phyloP scores from a whole-genome alignment of 202 grass and related monocot species.

The Tripidium arundinaceum region DNA sequence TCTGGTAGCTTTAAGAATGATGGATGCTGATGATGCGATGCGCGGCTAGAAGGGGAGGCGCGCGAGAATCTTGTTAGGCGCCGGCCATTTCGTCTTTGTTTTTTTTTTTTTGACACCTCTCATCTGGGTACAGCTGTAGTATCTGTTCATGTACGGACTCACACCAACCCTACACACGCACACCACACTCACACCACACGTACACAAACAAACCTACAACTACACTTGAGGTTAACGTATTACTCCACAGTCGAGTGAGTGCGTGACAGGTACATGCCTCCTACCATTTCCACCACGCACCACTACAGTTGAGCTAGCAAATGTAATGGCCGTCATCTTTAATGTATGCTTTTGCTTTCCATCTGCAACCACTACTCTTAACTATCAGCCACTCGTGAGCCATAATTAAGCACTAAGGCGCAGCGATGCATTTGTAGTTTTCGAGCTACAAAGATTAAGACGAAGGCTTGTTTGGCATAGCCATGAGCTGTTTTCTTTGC shows the following conservation, averaged over 20 bases:
- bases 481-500: no score
- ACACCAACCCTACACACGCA: no score
- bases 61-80: not conserved
- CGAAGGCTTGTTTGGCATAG: no score
- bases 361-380: not conserved
- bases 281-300: constrained; percentile 6
- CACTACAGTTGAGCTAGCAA: not conserved
- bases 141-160: no score
- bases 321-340: not conserved
- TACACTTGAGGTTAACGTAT: no score
- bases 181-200: no score
- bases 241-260: no score
- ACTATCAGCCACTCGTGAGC: not conserved
- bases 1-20: not conserved
- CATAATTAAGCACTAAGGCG: not conserved
- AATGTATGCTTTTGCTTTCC: not conserved
- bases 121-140: no score
- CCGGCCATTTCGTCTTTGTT: not conserved
- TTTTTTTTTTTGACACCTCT: no score
- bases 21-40: not conserved
- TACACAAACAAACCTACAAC: no score
- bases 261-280: constrained; percentile 29
- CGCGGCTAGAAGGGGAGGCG: not conserved
- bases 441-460: not conserved
- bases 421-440: not conserved